phyloP scores from a whole-genome alignment of 768 basidiomycete genomes.

The Macrolepiota albuminosa region DNA sequence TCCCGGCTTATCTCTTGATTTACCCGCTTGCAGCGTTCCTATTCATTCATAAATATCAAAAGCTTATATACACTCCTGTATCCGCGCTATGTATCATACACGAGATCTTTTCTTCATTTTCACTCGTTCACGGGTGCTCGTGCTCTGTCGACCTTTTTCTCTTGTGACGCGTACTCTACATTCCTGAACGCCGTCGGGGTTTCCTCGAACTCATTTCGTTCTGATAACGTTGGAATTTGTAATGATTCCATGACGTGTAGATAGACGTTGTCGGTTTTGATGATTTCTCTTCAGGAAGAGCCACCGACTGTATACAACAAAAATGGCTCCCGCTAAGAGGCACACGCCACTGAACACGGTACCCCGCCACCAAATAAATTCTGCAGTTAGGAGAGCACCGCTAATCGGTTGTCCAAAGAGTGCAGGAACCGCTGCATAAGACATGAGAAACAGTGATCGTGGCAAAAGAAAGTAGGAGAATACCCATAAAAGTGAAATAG shows the following conservation, averaged over 20 bases:
- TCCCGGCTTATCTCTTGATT: too few relatives aligned
- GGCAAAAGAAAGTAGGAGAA: not conserved
- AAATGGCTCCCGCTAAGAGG: constrained; percentile 9
- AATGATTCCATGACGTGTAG: not conserved
- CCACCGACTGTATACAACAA: constrained; percentile 12
- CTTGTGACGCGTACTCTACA: not conserved
- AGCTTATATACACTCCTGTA: not conserved
- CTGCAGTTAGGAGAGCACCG: constrained; percentile 19
- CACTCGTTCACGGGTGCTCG: not conserved
- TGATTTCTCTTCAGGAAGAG: constrained; percentile 10
- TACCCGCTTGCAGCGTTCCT: too few relatives aligned
- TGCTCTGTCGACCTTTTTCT: not conserved
- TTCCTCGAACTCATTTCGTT: not conserved
- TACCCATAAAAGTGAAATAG: constrained; percentile 14
- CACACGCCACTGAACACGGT: constrained; percentile 19
- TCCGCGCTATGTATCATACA: not conserved
- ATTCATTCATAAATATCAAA: not conserved
- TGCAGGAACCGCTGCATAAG: constrained; percentile 9
- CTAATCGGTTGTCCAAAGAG: constrained; percentile 22
- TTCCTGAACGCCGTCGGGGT: too few relatives aligned
- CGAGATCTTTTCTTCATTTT: too few relatives aligned
- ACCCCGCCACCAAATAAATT: constrained; percentile 25
- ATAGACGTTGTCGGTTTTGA: not conserved
- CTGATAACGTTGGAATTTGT: too few relatives aligned
- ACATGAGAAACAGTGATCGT: not conserved